These are phyloP conservation scores for Chytriomyces sp. DNA, from an alignment of 192 early-diverging fungal species.

Conservation along the genomic window DNA sequence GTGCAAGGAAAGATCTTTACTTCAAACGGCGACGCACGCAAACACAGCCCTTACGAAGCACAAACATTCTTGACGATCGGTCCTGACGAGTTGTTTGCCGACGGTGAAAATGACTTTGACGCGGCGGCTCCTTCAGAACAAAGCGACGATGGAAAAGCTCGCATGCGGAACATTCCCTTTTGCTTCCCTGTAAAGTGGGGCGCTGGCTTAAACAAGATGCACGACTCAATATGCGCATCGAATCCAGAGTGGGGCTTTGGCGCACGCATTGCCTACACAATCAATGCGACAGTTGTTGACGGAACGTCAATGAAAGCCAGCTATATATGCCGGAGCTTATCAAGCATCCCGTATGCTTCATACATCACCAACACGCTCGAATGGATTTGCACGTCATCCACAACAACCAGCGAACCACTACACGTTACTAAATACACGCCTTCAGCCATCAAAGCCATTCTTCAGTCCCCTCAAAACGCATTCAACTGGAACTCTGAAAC, in stretches of 20 bases:
- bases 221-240: constrained; percentile 29
- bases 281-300: constrained; percentile 12
- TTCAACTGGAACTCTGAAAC: constrained; percentile 28
- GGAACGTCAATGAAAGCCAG: not conserved
- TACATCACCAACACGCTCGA: not conserved
- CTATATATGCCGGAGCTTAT: not conserved
- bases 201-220: constrained; percentile 10
- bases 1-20: constrained; percentile 31
- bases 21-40: constrained; percentile 38
- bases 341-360: not conserved
- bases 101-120: not conserved
- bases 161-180: constrained; percentile 22
- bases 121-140: too few species aligned
- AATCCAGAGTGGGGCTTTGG: constrained; percentile 45
- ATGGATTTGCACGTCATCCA: not conserved
- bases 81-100: constrained; percentile 23
- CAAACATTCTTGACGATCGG: constrained; percentile 28
- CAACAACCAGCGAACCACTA: not conserved
- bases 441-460: constrained; percentile 7
- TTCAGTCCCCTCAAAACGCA: not conserved
- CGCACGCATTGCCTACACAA: constrained; percentile 29
- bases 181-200: constrained; percentile 18
- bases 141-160: too few species aligned
- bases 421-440: constrained; percentile 23
- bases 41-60: constrained; percentile 36